Evolutionary conservation across 2,329 filamentous ascomycete genomes (phyloP).

Genomic region (Aspergillus fumigatus): DNA sequence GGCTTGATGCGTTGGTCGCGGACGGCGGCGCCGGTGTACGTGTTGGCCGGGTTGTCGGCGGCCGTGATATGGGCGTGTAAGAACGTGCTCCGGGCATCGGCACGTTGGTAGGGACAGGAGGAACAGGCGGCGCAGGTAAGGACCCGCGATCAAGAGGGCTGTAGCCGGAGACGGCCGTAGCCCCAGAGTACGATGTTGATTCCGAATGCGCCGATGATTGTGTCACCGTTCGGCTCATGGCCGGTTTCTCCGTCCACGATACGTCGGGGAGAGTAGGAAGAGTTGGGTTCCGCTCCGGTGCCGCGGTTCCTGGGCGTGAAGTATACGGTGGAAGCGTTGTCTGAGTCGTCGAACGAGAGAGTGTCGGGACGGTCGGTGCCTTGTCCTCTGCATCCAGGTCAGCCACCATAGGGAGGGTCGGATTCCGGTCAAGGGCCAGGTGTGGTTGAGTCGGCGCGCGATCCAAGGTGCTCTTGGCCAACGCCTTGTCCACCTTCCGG

Average conservation of each 20-base stretch:
- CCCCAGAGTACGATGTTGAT: conserved; percentile 45
- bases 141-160: conserved; percentile 30
- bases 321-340: conserved; percentile 61
- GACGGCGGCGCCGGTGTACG: conserved; percentile 22
- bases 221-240: conserved; percentile 41
- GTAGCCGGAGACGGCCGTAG: conserved; percentile 29
- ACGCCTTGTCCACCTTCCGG: conserved; percentile 79
- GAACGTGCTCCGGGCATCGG: conserved; percentile 23
- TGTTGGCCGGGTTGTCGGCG: conserved; percentile 22
- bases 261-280: conserved; percentile 38
- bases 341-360: conserved; percentile 48
- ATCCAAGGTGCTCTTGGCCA: conserved; percentile 69
- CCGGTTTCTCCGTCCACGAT: conserved; percentile 31
- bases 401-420: conserved; percentile 59
- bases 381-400: conserved; percentile 45
- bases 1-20: conserved; percentile 17
- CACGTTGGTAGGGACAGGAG: conserved; percentile 23
- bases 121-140: conserved; percentile 28
- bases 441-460: conserved; percentile 45
- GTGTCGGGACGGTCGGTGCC: conserved; percentile 20
- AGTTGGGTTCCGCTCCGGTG: conserved; percentile 20
- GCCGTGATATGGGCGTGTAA: conserved; percentile 20
- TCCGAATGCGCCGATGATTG: conserved; percentile 49
- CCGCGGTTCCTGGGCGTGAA: conserved; percentile 55
- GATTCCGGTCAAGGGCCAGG: conserved; percentile 29